Conservation (phyloP, 768 basidiomycete species). For the Myochromella boudieri region DNA sequence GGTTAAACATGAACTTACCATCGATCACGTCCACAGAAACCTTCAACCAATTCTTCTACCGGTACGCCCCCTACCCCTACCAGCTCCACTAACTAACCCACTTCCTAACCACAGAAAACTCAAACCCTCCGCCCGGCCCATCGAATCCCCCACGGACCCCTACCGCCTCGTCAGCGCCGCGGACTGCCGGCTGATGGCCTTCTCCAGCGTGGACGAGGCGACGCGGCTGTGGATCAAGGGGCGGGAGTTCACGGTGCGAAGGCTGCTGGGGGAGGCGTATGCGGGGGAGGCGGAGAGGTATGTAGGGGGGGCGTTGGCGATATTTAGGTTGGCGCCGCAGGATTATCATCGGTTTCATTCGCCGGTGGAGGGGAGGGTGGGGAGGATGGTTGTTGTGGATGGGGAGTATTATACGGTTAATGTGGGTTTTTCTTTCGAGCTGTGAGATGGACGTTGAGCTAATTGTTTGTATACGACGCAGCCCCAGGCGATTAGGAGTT, state of each 20-base stretch:
- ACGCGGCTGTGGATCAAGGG: constrained; percentile 97
- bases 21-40: too few relatives aligned
- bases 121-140: constrained; percentile 76
- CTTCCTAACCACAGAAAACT: constrained; percentile 60
- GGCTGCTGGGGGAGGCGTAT: constrained; percentile 80
- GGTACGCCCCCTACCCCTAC: constrained; percentile 33
- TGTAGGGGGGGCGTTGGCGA: constrained; percentile 78
- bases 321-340: constrained; percentile 91
- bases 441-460: constrained; percentile 1
- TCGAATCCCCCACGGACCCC: constrained; percentile 72
- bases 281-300: constrained; percentile 69
- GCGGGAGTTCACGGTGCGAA: constrained; percentile 81
- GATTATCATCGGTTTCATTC: constrained; percentile 96
- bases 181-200: constrained; percentile 95
- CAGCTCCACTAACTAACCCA: background rate
- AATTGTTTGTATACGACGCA: constrained; percentile 27
- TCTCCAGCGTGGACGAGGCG: constrained; percentile 82
- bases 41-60: constrained; percentile 92
- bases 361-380: constrained; percentile 83
- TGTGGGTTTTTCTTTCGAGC: constrained; percentile 37
- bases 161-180: constrained; percentile 83
- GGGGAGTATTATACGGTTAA: constrained; percentile 98
- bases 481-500: constrained; percentile 92
- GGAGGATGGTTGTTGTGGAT: constrained; percentile 75
- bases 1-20: background rate